phyloP scores from a whole-genome alignment of 2,329 filamentous ascomycete species.

The Tolypocladium sp. region DNA sequence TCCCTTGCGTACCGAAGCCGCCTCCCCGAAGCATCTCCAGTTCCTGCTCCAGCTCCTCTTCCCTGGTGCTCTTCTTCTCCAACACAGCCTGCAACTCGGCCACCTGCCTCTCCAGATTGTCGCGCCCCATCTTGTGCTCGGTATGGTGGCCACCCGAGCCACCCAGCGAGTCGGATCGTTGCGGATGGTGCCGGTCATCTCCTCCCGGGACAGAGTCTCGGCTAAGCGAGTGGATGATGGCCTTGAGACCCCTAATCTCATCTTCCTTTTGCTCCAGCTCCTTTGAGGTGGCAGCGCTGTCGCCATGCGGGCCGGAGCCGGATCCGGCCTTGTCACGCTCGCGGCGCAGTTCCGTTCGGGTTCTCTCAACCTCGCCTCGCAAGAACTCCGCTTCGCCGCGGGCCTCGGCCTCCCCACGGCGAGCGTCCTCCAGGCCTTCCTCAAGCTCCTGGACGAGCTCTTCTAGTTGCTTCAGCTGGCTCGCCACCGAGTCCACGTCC shows the following conservation, averaged over 20 bases:
- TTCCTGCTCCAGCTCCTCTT: slow-evolving; percentile 82
- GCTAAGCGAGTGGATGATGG: slow-evolving; percentile 93
- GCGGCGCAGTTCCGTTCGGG: slow-evolving; percentile 74
- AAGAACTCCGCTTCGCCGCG: slow-evolving; percentile 93
- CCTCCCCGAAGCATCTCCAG: slow-evolving; percentile 55
- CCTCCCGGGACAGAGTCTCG: slow-evolving; percentile 53
- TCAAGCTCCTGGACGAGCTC: slow-evolving; percentile 95
- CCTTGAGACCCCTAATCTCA: slow-evolving; percentile 92
- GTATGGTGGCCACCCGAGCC: slow-evolving; percentile 13
- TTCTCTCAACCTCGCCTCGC: slow-evolving; percentile 86
- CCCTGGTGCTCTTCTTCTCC: slow-evolving; percentile 62
- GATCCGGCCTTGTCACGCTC: slow-evolving; percentile 68
- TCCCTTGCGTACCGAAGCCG: slow-evolving; percentile 14
- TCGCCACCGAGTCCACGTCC: slow-evolving; percentile 85
- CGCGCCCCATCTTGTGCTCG: slow-evolving; percentile 27
- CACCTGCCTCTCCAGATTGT: slow-evolving; percentile 73
- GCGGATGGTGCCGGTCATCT: slow-evolving; percentile 21
- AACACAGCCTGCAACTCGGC: slow-evolving; percentile 65
- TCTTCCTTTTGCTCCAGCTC: slow-evolving; percentile 93
- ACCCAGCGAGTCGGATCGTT: slow-evolving; percentile 24
- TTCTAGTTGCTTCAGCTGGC: slow-evolving; percentile 88
- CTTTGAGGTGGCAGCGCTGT: slow-evolving; percentile 47
- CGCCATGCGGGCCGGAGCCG: slow-evolving; percentile 27
- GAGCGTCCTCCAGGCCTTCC: slow-evolving; percentile 89
- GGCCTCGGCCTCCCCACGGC: slow-evolving; percentile 89